Evolutionary conservation across 306 rosid species (phyloP), one percentile per base, ranked within the genome.

Genomic region (Quercus dentata): DNA sequence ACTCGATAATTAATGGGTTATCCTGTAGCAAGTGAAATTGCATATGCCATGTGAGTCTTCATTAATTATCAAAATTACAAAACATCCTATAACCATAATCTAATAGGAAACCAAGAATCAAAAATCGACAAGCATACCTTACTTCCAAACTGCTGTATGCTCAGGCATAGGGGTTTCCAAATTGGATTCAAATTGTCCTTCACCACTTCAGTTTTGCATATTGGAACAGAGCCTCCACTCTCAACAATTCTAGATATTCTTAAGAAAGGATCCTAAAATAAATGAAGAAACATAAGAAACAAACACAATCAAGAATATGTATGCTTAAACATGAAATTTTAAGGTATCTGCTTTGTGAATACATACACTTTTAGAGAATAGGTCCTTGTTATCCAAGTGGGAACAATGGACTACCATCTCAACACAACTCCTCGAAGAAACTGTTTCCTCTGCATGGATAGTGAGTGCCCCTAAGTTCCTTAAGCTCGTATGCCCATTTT

Each of bases 171-270:
- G 35, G 92, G 92, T 74, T 86, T 95, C 98, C 99, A 92, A 77
- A 68, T 85, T 33, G 99, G 99, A 85, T 91, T 89, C 77, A 89
- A 85, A 77, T 88, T 83, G 85, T 91, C 80, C 70, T 92, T 79
- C 62, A 89, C 76, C 69, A 87, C 98, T 87, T 92, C 98, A 38
- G 98, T 95, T 85, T 90, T 95, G 91, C 96, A 92, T 56, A 95
- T 91, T 78, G 98, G 99, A 80, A 92, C 49, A 69, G 87, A 78
- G 20, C 88, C 90, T 73, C 97, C 99, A 56, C 51, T 87, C 84
- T 95, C 99, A 76, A 89, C 89, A n/a, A 90, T 71, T 87, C 90
- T 88, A 35, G 96, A 95, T 72, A 95, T 76, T 87, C 87, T 84
- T 77, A 95, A 75, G 83, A 95, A 95, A 73, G 98, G 98, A 81